Conservation (phyloP, 495 filamentous ascomycete genomes). For the Penicillium cinerascens region DNA sequence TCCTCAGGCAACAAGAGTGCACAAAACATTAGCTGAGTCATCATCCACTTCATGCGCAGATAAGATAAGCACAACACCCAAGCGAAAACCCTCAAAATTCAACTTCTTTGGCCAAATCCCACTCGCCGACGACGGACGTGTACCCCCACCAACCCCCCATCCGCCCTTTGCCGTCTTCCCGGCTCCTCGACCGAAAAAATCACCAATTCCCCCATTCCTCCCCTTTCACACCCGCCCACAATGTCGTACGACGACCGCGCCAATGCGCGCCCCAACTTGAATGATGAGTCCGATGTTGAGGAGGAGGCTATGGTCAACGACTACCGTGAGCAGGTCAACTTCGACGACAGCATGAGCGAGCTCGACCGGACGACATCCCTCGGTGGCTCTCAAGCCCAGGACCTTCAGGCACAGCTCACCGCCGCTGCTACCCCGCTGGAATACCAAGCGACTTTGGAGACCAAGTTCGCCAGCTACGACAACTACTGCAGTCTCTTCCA, state of each 20-base stretch:
- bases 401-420: constrained; percentile 85
- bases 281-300: constrained; percentile 86
- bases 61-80: constrained; percentile 50
- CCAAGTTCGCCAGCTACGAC: constrained; percentile 97
- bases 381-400: constrained; percentile 55
- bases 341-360: constrained; percentile 78
- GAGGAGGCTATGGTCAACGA: constrained; percentile 92
- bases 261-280: constrained; percentile 51
- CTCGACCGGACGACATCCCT: constrained; percentile 60
- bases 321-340: constrained; percentile 92
- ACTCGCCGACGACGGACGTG: constrained; percentile 42
- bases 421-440: constrained; percentile 93
- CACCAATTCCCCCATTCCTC: constrained; percentile 6
- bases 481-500: constrained; percentile 99
- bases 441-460: constrained; percentile 88
- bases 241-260: constrained; percentile 53
- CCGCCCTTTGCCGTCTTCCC: constrained; percentile 22
- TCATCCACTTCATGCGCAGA: constrained; percentile 33
- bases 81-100: constrained; percentile 57
- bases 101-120: constrained; percentile 42
- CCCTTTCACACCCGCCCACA: constrained; percentile 22
- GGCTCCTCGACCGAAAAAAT: constrained; percentile 16
- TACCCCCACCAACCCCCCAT: constrained; percentile 23
- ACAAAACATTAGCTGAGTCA: constrained; percentile 35
- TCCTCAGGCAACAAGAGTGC: background rate